These are phyloP conservation scores for Closterium sp. DNA, from an alignment of 139 green algal species.

Conservation along the genomic window DNA sequence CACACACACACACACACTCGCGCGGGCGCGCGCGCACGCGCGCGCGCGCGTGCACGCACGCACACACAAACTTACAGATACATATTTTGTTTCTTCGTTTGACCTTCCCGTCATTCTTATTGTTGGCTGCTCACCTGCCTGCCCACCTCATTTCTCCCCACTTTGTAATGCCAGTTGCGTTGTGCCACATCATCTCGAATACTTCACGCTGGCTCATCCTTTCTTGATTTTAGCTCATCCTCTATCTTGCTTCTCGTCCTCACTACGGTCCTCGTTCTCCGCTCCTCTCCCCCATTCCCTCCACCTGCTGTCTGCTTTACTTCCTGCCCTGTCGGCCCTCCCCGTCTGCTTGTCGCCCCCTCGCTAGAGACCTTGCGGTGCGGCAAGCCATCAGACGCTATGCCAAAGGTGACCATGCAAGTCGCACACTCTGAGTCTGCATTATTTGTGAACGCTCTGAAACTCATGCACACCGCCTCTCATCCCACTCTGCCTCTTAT, in stretches of 20 bases:
- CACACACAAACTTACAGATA: too few species aligned
- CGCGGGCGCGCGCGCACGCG: too few species aligned
- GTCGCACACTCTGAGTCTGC: too few species aligned
- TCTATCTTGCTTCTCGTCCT: not conserved
- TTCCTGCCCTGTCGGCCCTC: not conserved
- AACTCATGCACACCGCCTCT: too few species aligned
- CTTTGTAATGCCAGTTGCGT: too few species aligned
- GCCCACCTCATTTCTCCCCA: too few species aligned
- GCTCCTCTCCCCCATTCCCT: not conserved
- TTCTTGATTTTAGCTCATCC: not conserved
- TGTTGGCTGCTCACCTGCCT: too few species aligned
- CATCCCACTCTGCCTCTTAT: too few species aligned
- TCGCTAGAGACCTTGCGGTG: not conserved
- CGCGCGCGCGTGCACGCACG: too few species aligned
- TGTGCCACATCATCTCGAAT: too few species aligned
- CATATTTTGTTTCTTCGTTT: not conserved
- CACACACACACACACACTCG: too few species aligned
- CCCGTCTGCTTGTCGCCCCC: not conserved
- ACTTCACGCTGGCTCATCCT: not conserved
- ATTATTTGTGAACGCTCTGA: too few species aligned
- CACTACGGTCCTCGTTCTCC: not conserved
- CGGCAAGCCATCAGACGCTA: not conserved
- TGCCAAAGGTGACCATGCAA: not conserved
- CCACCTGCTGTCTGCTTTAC: not conserved
- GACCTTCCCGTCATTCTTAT: not conserved